phyloP scores from a whole-genome alignment of 163 green algal species.

The Chlamydomonas reinhardtii region DNA sequence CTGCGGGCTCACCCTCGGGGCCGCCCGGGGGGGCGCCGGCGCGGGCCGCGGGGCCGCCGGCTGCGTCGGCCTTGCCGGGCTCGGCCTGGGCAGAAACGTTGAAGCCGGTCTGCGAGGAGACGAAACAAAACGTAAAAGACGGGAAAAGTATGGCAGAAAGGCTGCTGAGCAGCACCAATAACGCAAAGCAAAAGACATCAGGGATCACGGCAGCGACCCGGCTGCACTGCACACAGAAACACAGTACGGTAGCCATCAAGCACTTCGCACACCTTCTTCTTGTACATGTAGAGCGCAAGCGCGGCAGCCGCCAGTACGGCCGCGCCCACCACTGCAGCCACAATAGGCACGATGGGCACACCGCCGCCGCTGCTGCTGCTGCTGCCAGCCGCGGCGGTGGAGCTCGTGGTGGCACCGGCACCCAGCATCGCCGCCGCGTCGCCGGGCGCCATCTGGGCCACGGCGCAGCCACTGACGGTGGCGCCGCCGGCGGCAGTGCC shows the following conservation, averaged over 20 bases:
- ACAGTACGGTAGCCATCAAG: too few species aligned
- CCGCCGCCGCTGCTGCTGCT: background rate
- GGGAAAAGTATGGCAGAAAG: too few species aligned
- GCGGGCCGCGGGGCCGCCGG: background rate
- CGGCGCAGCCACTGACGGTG: conserved; percentile 1
- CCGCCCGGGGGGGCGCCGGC: background rate
- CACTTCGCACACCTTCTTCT: background rate
- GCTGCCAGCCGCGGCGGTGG: too few species aligned
- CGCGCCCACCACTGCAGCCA: background rate
- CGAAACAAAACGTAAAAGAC: too few species aligned
- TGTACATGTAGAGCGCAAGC: background rate
- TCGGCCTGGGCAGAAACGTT: background rate
- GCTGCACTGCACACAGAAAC: too few species aligned
- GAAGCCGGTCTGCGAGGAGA: background rate
- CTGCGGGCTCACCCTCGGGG: background rate
- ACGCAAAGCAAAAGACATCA: too few species aligned
- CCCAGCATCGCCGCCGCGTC: background rate
- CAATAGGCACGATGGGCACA: background rate
- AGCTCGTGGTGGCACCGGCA: background rate
- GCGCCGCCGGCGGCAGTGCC: background rate
- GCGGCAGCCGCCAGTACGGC: background rate
- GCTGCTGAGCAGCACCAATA: too few species aligned
- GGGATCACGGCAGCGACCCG: too few species aligned
- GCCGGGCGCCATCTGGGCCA: background rate
- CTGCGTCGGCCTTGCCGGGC: conserved; percentile 3